A percentile compares a stretch with the other conserved stretches of the same genome.
phyloP scores from a whole-genome alignment of 2,329 filamentous ascomycete species.

The Cytospora leucostoma region DNA sequence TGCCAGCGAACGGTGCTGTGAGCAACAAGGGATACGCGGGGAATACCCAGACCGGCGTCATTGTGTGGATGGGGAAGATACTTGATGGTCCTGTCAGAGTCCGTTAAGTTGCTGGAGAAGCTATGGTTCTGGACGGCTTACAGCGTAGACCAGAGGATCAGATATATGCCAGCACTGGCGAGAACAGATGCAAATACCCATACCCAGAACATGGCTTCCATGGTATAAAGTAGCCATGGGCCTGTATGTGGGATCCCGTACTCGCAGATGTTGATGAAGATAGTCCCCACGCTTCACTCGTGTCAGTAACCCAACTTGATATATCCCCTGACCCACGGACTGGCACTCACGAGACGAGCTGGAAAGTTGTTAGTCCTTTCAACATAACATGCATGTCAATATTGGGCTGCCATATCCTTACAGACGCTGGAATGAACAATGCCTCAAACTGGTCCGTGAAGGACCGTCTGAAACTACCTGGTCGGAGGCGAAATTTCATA shows the following conservation, averaged over 20 bases:
- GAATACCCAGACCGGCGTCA: slow-evolving; percentile 90
- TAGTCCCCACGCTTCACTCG: slow-evolving; percentile 65
- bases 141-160: slow-evolving; percentile 68
- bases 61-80: slow-evolving; percentile 69
- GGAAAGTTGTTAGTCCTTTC: slow-evolving; percentile 3
- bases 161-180: slow-evolving; percentile 70
- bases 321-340: slow-evolving; percentile 45
- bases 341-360: slow-evolving; percentile 48
- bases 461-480: slow-evolving; percentile 69
- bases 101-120: not conserved
- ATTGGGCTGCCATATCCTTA: slow-evolving; percentile 39
- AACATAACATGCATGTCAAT: not conserved
- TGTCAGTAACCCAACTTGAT: slow-evolving; percentile 48
- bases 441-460: slow-evolving; percentile 78
- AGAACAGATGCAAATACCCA: slow-evolving; percentile 69
- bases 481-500: slow-evolving; percentile 68
- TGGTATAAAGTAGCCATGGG: slow-evolving; percentile 59
- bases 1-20: slow-evolving; percentile 71
- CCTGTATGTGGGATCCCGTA: slow-evolving; percentile 68
- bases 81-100: slow-evolving; percentile 33
- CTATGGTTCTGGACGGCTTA: slow-evolving; percentile 35
- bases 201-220: slow-evolving; percentile 73
- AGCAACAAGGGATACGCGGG: slow-evolving; percentile 81
- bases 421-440: slow-evolving; percentile 72
- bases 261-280: slow-evolving; percentile 76